Base-by-base conservation (phyloP, 371 early-diverging fungal genomes). In the Chytridiales sp. region DNA sequence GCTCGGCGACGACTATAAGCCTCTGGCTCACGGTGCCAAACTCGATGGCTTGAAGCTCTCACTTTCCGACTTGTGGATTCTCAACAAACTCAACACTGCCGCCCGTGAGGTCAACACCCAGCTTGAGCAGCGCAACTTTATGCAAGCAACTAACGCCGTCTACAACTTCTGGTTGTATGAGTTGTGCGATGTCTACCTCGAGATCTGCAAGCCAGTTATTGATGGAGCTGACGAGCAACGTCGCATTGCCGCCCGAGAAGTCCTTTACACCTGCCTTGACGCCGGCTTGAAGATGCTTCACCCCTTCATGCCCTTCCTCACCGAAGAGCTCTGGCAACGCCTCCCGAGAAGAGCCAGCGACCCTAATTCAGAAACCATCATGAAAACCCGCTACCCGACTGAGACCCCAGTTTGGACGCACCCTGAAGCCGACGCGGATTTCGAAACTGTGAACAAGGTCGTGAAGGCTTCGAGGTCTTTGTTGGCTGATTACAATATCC, bases 251-350 rank as follows among this genome's bases (percentile, higher is more conserved):
- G 57, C 67, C 36, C 55, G 48, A 51, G 75, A 73, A 62, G 91
- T 89, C 31, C 79, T 92, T 55, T 99, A 94, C 79, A 95, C 91
- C 22, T 94, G 94, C 73, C 84, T 98, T 66, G 95, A 97, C 61
- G 84, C 83, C 43, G 96, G 93, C 19, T 78, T 99, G 63, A 88
- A 85, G 73, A 78, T 99, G 60, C 76, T 99, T 68, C 98, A 98
- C 77, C 98, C 99, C 29, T 92, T 98, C 82, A 97, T 98, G 95
- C 99, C 99, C 11, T 99, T 92, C 74, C 87, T 99, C 41, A 97
- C 99, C 22, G 99, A 99, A 80, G 99, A 99, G 77, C 79, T 99
- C 62, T 99, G 86, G 83, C 99, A 98, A 77, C 88, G 95, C 56
- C 74, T 97, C 53, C 73, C 61, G 8, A 52, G 77, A 6, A 58